Percentiles rank a stretch among this genome's conserved stretches.
Conservation (phyloP, 140 eudicot genomes). For the Flaveria floridana region DNA sequence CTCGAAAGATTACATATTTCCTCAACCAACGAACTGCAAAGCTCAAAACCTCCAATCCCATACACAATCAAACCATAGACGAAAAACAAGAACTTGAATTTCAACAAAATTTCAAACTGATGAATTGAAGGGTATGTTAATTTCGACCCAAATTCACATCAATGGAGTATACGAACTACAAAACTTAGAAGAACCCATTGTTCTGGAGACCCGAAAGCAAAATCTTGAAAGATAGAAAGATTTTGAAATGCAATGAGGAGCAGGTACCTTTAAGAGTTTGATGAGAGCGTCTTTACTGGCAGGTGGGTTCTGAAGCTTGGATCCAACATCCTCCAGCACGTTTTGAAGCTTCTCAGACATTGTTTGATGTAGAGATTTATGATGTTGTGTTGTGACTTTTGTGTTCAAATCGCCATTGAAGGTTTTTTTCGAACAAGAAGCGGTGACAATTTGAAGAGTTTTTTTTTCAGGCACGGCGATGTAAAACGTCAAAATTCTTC, state of each 20-base stretch:
- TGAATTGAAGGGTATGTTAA: not conserved
- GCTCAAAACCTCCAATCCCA: not conserved
- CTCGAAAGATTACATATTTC: conserved; percentile 8
- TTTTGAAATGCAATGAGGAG: conserved; percentile 15
- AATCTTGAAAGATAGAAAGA: not conserved
- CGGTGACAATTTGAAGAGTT: too few relatives aligned
- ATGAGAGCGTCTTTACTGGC: conserved; percentile 58
- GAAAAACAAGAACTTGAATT: not conserved
- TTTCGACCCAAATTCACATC: conserved; percentile 10
- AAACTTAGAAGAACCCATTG: conserved; percentile 1
- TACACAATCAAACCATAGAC: conserved; percentile 13
- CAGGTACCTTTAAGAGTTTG: conserved; percentile 56
- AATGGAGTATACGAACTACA: conserved; percentile 2
- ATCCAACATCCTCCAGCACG: conserved; percentile 66
- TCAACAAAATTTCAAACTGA: conserved; percentile 10
- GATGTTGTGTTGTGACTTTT: not conserved
- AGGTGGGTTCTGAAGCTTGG: conserved; percentile 61
- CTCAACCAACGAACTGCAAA: not conserved
- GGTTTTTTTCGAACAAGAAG: conserved; percentile 18
- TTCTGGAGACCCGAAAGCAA: not conserved
- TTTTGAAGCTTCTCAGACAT: conserved; percentile 55
- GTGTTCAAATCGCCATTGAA: conserved; percentile 13
- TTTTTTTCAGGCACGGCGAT: too few relatives aligned
- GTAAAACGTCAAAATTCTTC: too few relatives aligned
- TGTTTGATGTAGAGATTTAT: not conserved